Evolutionary conservation across 139 green algal genomes (phyloP), one percentile per base, ranked within the genome.

Genomic region (Coelastrella sp.): DNA sequence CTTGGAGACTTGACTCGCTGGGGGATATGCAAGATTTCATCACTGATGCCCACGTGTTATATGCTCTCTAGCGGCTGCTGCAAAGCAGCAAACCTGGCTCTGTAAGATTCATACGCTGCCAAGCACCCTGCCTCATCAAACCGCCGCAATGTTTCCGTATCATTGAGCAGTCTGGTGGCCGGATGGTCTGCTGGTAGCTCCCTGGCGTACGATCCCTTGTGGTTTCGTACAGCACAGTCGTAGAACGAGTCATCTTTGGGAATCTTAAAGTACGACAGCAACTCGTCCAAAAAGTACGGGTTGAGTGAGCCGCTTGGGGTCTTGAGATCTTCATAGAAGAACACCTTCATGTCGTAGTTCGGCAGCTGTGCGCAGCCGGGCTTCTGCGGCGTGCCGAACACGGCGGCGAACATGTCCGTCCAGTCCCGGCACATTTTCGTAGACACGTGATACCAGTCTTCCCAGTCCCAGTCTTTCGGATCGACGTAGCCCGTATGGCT

Each of bases 281-380:
- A 48, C 68, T 77, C 68, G 45, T 77, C 68, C 68, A 77, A 21
- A 15, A 77, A 77, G 23, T 57, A 77, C n/a, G 68, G 68, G 38
- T 77, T 77, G 5, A 77, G 23, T 15, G 68, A 30, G 2, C 68
- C 68, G 15, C 38, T 15, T 23, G 68, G 7, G 23, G 38, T 77
- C 25, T 77, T 77, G 23, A 77, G 38, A 35, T 77, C 68, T 32
- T 77, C 68, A 21, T 77, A 77, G 68, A 77, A 77, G 68, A 77
- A 77, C 38, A 77, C 68, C 68, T 77, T 77, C 53, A 64, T 64
- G 5, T 64, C 30, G 68, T 77, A 77, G 38, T 77, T 59, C 38
- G 68, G 45, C 38, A 59, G 37, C 4, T 45, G 43, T 5, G 68
- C 68, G 17, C 68, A 77, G 37, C 68, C 68, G 27, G 68, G 68